phyloP scores from a whole-genome alignment of 441 rosid species.

The Erodium moschatum region DNA sequence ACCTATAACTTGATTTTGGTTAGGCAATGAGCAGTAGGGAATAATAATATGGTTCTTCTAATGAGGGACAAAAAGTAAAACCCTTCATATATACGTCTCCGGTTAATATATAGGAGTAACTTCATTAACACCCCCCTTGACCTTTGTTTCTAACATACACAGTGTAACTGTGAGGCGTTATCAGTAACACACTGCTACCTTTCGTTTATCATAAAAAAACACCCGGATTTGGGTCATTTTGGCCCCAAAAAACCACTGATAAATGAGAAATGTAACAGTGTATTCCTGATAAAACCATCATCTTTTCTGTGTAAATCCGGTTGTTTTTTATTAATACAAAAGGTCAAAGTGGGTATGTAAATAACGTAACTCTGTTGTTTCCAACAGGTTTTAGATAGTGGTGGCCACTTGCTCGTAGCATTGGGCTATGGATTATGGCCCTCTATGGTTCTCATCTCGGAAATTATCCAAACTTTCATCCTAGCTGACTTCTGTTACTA shows the following conservation, averaged over 20 bases:
- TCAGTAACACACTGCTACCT: too few relatives aligned
- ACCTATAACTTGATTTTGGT: conserved; percentile 7
- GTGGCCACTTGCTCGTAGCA: conserved; percentile 43
- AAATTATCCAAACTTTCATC: conserved; percentile 52
- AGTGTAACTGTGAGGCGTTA: too few relatives aligned
- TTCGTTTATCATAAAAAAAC: too few relatives aligned
- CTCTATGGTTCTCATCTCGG: conserved; percentile 47
- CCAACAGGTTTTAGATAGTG: conserved; percentile 44
- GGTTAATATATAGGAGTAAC: neutral
- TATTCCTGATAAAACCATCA: too few relatives aligned
- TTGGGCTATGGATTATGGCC: conserved; percentile 65
- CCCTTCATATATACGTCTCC: neutral
- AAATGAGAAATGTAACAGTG: too few relatives aligned
- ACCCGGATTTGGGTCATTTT: too few relatives aligned
- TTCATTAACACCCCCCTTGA: too few relatives aligned
- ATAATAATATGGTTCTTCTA: neutral
- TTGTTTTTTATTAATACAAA: too few relatives aligned
- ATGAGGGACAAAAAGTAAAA: neutral
- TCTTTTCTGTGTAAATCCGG: too few relatives aligned
- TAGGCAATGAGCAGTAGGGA: neutral
- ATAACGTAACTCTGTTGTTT: neutral
- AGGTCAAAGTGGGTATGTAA: too few relatives aligned
- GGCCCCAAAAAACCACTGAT: too few relatives aligned
- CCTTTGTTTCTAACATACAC: too few relatives aligned
- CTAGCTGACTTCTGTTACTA: conserved; percentile 63